A percentile compares a stretch with the other conserved stretches of the same genome.
phyloP scores from a whole-genome alignment of 176 grass and related monocot species.

The Alloteropsis semialata region DNA sequence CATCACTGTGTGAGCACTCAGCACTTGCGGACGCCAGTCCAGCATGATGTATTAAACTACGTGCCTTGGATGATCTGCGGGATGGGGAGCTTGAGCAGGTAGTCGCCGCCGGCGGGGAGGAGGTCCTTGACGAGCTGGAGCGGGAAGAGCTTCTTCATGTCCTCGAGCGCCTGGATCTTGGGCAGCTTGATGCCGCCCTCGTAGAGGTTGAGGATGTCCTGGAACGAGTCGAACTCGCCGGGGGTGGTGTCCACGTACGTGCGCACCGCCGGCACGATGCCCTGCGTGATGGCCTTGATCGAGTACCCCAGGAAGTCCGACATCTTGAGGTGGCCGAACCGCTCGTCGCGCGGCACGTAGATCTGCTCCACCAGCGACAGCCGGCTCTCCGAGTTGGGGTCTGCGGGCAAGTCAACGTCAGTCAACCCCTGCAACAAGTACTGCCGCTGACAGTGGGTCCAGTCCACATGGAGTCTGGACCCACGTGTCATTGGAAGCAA shows the following conservation, averaged over 20 bases:
- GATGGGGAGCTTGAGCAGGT: slow-evolving; percentile 53
- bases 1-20: neutral
- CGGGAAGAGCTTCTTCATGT: slow-evolving; percentile 45
- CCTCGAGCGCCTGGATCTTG: slow-evolving; percentile 35
- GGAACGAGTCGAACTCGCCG: slow-evolving; percentile 59
- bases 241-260: slow-evolving; percentile 40
- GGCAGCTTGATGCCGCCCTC: slow-evolving; percentile 53
- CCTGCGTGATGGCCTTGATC: slow-evolving; percentile 50
- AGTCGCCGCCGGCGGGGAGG: slow-evolving; percentile 42
- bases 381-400: slow-evolving; percentile 58
- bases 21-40: no score
- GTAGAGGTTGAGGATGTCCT: slow-evolving; percentile 56
- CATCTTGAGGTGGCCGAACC: slow-evolving; percentile 68
- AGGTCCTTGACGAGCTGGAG: slow-evolving; percentile 61
- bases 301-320: slow-evolving; percentile 52
- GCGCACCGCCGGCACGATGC: slow-evolving; percentile 44
- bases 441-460: neutral
- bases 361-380: slow-evolving; percentile 45
- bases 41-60: neutral
- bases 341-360: slow-evolving; percentile 73
- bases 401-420: slow-evolving; percentile 13
- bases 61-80: slow-evolving; percentile 58
- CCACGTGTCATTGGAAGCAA: neutral
- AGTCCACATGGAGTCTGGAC: rapidly evolving
- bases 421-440: neutral